These are phyloP conservation scores for Rhodosporidiobolus odoratus DNA, from an alignment of 768 basidiomycete species.

Conservation along the genomic window DNA sequence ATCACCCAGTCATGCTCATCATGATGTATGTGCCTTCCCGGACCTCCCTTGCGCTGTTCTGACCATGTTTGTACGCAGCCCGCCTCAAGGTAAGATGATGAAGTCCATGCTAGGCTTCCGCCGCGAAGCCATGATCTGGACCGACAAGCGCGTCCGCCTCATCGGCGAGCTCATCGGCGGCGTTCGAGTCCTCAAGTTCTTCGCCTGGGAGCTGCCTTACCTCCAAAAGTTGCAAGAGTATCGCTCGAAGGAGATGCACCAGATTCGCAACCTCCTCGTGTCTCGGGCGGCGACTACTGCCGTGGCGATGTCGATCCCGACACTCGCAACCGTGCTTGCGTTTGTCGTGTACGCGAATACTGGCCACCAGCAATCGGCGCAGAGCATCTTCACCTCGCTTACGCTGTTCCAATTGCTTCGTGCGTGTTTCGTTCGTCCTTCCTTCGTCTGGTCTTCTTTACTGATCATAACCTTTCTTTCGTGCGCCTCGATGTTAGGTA, in stretches of 20 bases:
- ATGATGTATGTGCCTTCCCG: slow-evolving; percentile 45
- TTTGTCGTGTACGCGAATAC: slow-evolving; percentile 68
- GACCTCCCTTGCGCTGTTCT: slow-evolving; percentile 39
- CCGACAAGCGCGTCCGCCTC: slow-evolving; percentile 78
- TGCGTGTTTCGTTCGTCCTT: slow-evolving; percentile 48
- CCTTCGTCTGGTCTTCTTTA: slow-evolving; percentile 61
- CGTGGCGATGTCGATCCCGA: slow-evolving; percentile 53
- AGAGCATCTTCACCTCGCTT: slow-evolving; percentile 74
- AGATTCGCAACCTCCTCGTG: slow-evolving; percentile 47
- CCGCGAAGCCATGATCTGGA: slow-evolving; percentile 75
- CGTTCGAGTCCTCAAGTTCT: slow-evolving; percentile 89
- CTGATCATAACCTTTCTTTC: slow-evolving; percentile 31
- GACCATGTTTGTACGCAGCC: slow-evolving; percentile 48
- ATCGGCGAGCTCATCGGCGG: slow-evolving; percentile 83
- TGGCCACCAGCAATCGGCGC: slow-evolving; percentile 64
- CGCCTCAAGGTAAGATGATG: slow-evolving; percentile 68
- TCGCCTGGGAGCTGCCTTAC: slow-evolving; percentile 58
- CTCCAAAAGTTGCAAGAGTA: slow-evolving; percentile 61
- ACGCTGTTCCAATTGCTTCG: slow-evolving; percentile 78
- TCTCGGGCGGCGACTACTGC: slow-evolving; percentile 41
- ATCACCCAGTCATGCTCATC: slow-evolving; percentile 55
- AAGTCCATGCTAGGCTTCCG: slow-evolving; percentile 65
- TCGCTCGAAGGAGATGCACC: slow-evolving; percentile 66
- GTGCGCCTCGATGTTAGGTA: not conserved
- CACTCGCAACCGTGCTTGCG: slow-evolving; percentile 65